Evolutionary conservation across 257 asterid species (phyloP).

Genomic region (Leonotis leonurus): DNA sequence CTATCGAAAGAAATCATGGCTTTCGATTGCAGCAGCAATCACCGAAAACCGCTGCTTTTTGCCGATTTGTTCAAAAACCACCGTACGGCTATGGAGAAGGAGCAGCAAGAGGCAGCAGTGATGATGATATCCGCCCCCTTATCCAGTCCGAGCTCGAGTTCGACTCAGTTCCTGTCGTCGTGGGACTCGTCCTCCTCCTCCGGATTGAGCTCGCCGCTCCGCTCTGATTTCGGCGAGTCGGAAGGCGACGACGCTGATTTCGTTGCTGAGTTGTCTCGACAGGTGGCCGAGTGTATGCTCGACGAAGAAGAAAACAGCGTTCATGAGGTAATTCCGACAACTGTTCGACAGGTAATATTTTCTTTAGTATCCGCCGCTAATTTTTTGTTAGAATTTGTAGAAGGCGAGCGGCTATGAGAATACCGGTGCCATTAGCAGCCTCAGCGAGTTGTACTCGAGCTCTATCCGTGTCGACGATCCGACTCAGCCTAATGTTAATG

Average conservation of each 20-base stretch:
- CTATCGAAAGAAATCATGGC: constrained; percentile 18
- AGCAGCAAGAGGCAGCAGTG: not conserved
- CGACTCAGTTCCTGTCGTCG: constrained; percentile 20
- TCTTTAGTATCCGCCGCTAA: not conserved
- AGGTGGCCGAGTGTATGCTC: constrained; percentile 81
- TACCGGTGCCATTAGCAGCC: not conserved
- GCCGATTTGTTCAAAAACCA: constrained; percentile 33
- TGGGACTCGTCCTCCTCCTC: constrained; percentile 50
- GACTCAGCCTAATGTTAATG: constrained; percentile 11
- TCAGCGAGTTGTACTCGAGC: constrained; percentile 1
- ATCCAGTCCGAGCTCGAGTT: constrained; percentile 21
- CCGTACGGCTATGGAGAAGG: not conserved
- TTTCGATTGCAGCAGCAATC: constrained; percentile 21
- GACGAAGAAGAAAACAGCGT: constrained; percentile 51
- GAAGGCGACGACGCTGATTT: constrained; percentile 60
- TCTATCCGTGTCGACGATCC: not conserved
- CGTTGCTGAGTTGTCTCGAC: constrained; percentile 66
- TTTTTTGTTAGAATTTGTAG: not conserved
- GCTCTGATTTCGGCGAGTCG: constrained; percentile 57
- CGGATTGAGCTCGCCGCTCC: constrained; percentile 55
- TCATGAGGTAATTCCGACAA: constrained; percentile 14
- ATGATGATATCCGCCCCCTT: not conserved
- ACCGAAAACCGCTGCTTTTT: constrained; percentile 29
- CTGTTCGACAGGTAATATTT: too few species aligned
- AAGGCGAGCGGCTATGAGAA: constrained; percentile 4